Percentiles rank a stretch among this genome's conserved stretches.
Evolutionary conservation across 768 basidiomycete species (phyloP).

Genomic region (Phaeotremella fagi): DNA sequence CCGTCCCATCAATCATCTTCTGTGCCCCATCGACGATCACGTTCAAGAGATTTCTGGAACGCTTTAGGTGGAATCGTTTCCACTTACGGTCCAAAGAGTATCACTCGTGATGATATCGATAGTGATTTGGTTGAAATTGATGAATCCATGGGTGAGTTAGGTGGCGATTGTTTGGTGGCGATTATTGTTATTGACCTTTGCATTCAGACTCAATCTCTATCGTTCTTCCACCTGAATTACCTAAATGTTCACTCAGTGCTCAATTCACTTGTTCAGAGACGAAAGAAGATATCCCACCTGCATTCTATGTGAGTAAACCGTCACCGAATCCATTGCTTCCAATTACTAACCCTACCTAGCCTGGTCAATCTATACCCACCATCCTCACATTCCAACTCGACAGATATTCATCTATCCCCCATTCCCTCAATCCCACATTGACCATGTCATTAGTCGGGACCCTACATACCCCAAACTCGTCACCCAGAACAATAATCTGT

Average conservation of each 20-base stretch:
- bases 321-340: not conserved
- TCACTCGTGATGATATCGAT: slow-evolving; percentile 10
- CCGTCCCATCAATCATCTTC: no score
- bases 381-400: slow-evolving; percentile 34
- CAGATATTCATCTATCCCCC: slow-evolving; percentile 30
- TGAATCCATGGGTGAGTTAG: slow-evolving; percentile 10
- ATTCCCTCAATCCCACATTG: slow-evolving; percentile 33
- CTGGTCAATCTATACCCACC: slow-evolving; percentile 41
- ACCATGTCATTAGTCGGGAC: slow-evolving; percentile 42
- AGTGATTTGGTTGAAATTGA: slow-evolving; percentile 25
- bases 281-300: slow-evolving; percentile 31
- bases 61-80: slow-evolving; percentile 5
- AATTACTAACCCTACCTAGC: slow-evolving; percentile 3
- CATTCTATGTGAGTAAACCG: slow-evolving; percentile 25
- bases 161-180: not conserved
- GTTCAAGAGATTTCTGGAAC: slow-evolving; percentile 26
- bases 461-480: slow-evolving; percentile 19
- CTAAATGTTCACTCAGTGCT: slow-evolving; percentile 24
- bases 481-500: slow-evolving; percentile 38
- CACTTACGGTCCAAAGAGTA: slow-evolving; percentile 5
- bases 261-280: slow-evolving; percentile 30
- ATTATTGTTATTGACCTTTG: slow-evolving; percentile 1
- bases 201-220: slow-evolving; percentile 18
- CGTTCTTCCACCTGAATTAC: slow-evolving; percentile 23
- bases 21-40: slow-evolving; percentile 1